Base-by-base conservation (phyloP, 2,329 filamentous ascomycete species). In the Colletotrichum spaethianum region DNA sequence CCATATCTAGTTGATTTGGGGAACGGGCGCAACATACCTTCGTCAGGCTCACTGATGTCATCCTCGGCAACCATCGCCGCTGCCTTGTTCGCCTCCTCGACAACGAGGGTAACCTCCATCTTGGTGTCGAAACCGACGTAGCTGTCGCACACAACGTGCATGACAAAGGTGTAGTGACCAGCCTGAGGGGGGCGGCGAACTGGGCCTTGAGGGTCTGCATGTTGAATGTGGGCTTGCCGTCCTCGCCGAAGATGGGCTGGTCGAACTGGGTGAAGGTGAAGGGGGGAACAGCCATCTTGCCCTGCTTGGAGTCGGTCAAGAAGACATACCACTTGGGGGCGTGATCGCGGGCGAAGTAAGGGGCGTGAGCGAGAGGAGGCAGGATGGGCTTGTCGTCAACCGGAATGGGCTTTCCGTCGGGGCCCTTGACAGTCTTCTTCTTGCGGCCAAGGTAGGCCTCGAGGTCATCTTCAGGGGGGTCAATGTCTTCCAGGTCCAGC, bases 131-230 rank as follows among this genome's bases (percentile, higher is more conserved):
- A 94, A 56, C 96, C 96, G 56, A 99, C 88, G 78, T 99, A 99
- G 79, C 94, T 95, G 83, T 99, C 96, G 79, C 95, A 98, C 65
- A 98, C 88, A 74, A 98, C 86, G 82, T 98, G 93, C 91, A 98
- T 93, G 73, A 95, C 93, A 80, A 99, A 99, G 1, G 93, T 95
- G 84, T 98, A 99, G 81, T 95, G 93, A 56, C 96, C 96, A 6
- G 94, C 90, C 80, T 98, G 94, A 31, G 96, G 95, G 53, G 96
- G 96, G 96, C 96, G 75, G 96, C 94, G 82, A 99, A 99, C 81
- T 98, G 94, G 81, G 97, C 96, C 87, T 98, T 98, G 78, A 98
- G 87, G 3, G 96, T 99, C 82, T 98, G 95, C 84, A 99, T 92
- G 78, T 95, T 93, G 85, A 94, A 99, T 2, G 96, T 98, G 2